Evolutionary conservation across 1,284 basidiomycete genomes (phyloP).

Genomic region (Baeospora myosura): DNA sequence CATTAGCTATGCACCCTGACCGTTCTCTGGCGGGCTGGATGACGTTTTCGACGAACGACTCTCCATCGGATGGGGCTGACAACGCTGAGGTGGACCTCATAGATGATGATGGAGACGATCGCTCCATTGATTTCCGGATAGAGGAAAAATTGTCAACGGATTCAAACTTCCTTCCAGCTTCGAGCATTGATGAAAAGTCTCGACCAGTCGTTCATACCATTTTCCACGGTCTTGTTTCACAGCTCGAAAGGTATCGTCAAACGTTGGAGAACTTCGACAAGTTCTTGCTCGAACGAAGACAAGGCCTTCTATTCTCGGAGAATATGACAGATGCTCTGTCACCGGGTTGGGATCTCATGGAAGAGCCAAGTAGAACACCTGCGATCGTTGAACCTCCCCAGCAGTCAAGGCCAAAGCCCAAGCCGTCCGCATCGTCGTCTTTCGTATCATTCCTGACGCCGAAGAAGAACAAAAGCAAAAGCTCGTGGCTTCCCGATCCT

Average conservation of each 20-base stretch:
- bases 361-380: slow-evolving; percentile 29
- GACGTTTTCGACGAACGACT: slow-evolving; percentile 49
- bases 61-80: slow-evolving; percentile 15
- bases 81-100: slow-evolving; percentile 17
- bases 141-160: slow-evolving; percentile 59
- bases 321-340: slow-evolving; percentile 87
- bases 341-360: slow-evolving; percentile 55
- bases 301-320: slow-evolving; percentile 87
- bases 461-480: slow-evolving; percentile 50
- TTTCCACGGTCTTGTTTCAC: slow-evolving; percentile 68
- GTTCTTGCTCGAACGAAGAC: slow-evolving; percentile 78
- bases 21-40: slow-evolving; percentile 87
- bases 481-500: slow-evolving; percentile 29
- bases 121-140: slow-evolving; percentile 69
- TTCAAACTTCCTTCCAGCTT: slow-evolving; percentile 51
- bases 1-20: slow-evolving; percentile 76
- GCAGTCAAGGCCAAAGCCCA: slow-evolving; percentile 46
- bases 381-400: slow-evolving; percentile 18
- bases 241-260: slow-evolving; percentile 74
- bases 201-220: slow-evolving; percentile 76
- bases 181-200: slow-evolving; percentile 60
- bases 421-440: slow-evolving; percentile 42
- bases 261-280: slow-evolving; percentile 77
- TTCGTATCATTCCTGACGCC: slow-evolving; percentile 77
- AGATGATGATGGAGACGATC: slow-evolving; percentile 61